These are phyloP conservation scores for Aureobasidium melanogenum DNA, from an alignment of 2,329 filamentous ascomycete species.

Conservation along the genomic window DNA sequence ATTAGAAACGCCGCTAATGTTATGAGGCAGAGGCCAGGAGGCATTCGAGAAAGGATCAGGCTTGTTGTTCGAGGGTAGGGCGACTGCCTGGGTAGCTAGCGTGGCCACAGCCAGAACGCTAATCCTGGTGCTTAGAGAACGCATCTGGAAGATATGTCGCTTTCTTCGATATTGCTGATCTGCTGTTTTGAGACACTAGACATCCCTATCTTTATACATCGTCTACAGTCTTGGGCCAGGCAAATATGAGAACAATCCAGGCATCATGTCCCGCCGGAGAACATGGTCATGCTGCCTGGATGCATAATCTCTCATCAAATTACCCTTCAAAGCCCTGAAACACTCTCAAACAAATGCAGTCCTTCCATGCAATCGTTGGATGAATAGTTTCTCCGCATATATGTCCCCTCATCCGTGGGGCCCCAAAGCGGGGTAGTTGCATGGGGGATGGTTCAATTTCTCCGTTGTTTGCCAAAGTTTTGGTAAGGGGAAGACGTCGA, in stretches of 20 bases:
- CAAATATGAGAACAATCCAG: neutral
- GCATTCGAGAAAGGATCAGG: slow-evolving; percentile 8
- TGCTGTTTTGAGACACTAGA: neutral
- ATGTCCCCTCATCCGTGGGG: neutral
- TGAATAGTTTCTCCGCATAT: neutral
- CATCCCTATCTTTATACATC: neutral
- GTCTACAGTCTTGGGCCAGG: neutral
- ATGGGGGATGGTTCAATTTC: neutral
- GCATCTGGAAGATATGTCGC: neutral
- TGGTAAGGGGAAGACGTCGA: neutral
- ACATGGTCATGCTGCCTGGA: neutral
- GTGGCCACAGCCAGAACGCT: neutral
- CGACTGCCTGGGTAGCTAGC: neutral
- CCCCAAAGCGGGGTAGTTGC: neutral
- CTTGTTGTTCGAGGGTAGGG: neutral
- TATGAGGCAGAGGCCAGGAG: slow-evolving; percentile 11
- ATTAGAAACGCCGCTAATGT: slow-evolving; percentile 5
- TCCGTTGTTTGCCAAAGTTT: neutral
- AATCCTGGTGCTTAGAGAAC: neutral
- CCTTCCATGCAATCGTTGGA: neutral
- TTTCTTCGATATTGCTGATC: neutral
- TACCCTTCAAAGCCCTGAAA: neutral
- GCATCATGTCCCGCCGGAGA: neutral
- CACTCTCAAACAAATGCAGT: neutral
- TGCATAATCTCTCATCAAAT: neutral